These are phyloP conservation scores for Thalassiosira delicatula DNA, from an alignment of 352 stramenopile species.

Conservation along the genomic window DNA sequence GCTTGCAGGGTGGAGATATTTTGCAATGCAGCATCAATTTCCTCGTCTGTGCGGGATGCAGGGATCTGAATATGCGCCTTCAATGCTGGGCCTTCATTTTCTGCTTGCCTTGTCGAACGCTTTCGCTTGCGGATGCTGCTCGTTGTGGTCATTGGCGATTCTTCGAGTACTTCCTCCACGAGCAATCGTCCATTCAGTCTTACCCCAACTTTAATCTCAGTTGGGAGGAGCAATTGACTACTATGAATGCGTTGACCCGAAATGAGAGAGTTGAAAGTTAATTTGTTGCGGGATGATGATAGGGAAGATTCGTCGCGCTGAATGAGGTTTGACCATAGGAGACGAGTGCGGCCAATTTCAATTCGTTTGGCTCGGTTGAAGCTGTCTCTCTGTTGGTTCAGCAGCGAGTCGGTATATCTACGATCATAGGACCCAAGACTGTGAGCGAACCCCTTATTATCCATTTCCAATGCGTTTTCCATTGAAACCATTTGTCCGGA, in stretches of 20 bases:
- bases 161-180: conserved; percentile 59
- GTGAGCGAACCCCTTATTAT: no score
- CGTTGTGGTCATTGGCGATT: conserved; percentile 11
- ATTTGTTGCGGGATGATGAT: conserved; percentile 42
- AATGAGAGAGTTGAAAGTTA: conserved; percentile 63
- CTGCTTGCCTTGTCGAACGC: conserved; percentile 54
- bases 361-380: no score
- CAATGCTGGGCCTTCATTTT: conserved; percentile 31
- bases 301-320: no score
- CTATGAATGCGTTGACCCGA: conserved; percentile 57
- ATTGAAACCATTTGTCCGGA: no score
- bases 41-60: conserved; percentile 45
- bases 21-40: conserved; percentile 58
- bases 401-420: no score
- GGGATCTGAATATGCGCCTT: conserved; percentile 32
- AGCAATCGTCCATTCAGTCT: conserved; percentile 70
- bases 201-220: conserved; percentile 73
- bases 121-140: conserved; percentile 53
- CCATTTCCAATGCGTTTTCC: no score
- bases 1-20: not conserved
- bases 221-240: no score
- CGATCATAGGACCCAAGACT: no score
- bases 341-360: no score
- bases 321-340: no score
- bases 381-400: no score